These are phyloP conservation scores for Phaffia australis DNA, from an alignment of 768 basidiomycete genomes.

Conservation along the genomic window DNA sequence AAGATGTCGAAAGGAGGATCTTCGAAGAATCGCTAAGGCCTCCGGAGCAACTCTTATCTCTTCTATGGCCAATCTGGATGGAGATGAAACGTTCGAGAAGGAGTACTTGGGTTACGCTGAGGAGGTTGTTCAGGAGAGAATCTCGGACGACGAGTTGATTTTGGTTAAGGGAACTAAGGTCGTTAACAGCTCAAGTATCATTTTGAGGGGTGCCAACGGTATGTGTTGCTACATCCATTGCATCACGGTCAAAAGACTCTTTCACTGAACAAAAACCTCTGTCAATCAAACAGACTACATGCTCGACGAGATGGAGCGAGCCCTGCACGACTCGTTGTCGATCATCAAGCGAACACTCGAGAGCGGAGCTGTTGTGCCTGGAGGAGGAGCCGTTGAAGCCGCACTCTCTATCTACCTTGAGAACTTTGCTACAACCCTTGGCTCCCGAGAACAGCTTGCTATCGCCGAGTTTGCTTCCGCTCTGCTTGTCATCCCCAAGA, in stretches of 20 bases:
- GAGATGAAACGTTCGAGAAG: slow-evolving; percentile 93
- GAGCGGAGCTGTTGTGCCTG: slow-evolving; percentile 89
- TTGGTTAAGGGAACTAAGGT: slow-evolving; percentile 95
- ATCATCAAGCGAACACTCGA: slow-evolving; percentile 95
- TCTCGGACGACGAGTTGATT: slow-evolving; percentile 97
- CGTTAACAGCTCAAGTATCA: slow-evolving; percentile 82
- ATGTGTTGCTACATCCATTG: neutral
- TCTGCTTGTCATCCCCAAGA: slow-evolving; percentile 89
- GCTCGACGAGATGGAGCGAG: slow-evolving; percentile 98
- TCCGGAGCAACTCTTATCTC: slow-evolving; percentile 89
- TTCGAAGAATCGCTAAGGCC: slow-evolving; percentile 90
- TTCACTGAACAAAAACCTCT: neutral
- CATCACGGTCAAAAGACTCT: neutral
- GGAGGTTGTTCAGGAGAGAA: slow-evolving; percentile 91
- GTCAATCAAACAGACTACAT: slow-evolving; percentile 59
- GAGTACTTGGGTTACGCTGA: slow-evolving; percentile 83
- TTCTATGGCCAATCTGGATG: slow-evolving; percentile 88
- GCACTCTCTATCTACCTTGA: slow-evolving; percentile 95
- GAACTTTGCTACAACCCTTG: slow-evolving; percentile 95
- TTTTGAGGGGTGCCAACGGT: slow-evolving; percentile 81
- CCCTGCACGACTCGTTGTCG: slow-evolving; percentile 84
- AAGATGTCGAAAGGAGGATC: slow-evolving; percentile 92
- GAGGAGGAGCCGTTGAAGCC: slow-evolving; percentile 93
- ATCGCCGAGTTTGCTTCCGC: slow-evolving; percentile 97
- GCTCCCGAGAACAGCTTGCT: slow-evolving; percentile 93